Percentiles rank a stretch among this genome's conserved stretches.
Conservation (phyloP, 345 rosid genomes). For the Citrus sp. region DNA sequence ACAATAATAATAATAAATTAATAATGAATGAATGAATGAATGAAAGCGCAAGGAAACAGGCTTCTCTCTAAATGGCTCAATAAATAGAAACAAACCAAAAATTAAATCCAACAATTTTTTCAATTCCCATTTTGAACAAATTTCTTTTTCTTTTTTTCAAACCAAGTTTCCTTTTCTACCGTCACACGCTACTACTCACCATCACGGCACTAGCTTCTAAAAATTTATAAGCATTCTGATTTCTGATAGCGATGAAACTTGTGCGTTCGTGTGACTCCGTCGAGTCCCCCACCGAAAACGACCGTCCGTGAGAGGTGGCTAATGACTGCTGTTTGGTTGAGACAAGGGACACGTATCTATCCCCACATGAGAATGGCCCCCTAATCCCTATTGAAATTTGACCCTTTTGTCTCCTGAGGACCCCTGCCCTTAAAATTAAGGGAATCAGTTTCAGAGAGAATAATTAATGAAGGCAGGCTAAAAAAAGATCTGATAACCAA, state of each 20-base stretch:
- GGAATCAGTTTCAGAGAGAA: background rate
- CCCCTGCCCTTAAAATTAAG: background rate
- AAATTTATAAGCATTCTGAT: background rate
- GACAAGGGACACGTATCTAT: constrained; percentile 9
- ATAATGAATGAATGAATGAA: background rate
- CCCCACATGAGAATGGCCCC: background rate
- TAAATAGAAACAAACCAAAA: background rate
- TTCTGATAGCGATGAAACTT: background rate
- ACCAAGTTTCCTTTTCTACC: background rate
- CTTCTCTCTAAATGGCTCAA: constrained; percentile 1
- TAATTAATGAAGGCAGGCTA: background rate
- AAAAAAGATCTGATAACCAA: too few species aligned
- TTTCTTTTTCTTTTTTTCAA: too few species aligned
- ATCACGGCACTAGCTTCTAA: background rate
- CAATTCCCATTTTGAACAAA: background rate
- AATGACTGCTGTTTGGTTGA: background rate
- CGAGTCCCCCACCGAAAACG: constrained; percentile 16
- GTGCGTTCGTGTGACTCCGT: constrained; percentile 30
- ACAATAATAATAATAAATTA: background rate
- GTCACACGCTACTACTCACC: background rate
- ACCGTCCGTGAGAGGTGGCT: background rate
- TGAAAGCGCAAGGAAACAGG: background rate
- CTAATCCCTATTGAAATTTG: background rate
- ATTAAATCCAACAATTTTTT: background rate
- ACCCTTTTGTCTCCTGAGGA: background rate